A percentile compares a stretch with the other conserved stretches of the same genome.
These are phyloP conservation scores for Paxillus involutus DNA, from an alignment of 768 basidiomycete genomes.

Conservation along the genomic window DNA sequence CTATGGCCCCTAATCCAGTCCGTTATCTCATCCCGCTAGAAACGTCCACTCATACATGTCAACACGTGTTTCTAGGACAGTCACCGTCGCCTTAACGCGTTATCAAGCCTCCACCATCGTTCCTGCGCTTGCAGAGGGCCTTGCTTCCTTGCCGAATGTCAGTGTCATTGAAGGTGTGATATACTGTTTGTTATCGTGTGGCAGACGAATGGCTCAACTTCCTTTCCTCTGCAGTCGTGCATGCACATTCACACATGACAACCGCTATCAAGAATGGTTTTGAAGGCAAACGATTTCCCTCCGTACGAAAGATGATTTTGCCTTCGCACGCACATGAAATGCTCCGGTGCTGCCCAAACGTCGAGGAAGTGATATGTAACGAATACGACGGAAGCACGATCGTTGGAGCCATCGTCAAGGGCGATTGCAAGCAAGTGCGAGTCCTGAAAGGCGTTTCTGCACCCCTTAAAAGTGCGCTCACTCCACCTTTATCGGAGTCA, in stretches of 20 bases:
- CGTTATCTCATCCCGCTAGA: background rate
- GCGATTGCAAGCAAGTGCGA: background rate
- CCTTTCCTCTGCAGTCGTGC: slow-evolving; percentile 1
- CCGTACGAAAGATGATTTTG: slow-evolving; percentile 5
- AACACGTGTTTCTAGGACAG: background rate
- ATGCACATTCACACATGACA: background rate
- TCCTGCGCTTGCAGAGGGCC: slow-evolving; percentile 7
- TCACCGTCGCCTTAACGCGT: background rate
- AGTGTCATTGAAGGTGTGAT: slow-evolving; percentile 6
- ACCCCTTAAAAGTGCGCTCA: slow-evolving; percentile 1
- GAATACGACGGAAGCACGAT: slow-evolving; percentile 6
- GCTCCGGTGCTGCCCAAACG: slow-evolving; percentile 7
- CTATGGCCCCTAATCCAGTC: slow-evolving; percentile 5
- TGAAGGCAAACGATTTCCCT: slow-evolving; percentile 5
- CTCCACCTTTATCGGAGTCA: slow-evolving; percentile 4
- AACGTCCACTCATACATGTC: background rate
- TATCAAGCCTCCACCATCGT: background rate
- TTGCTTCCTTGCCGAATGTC: slow-evolving; percentile 5
- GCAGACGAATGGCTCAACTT: background rate
- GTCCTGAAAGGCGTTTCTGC: slow-evolving; percentile 5
- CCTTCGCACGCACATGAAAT: slow-evolving; percentile 7
- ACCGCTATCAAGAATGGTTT: slow-evolving; percentile 9
- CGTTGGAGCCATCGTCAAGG: slow-evolving; percentile 5
- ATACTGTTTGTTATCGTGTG: no score
- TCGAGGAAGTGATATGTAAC: slow-evolving; percentile 8